Base-by-base conservation (phyloP, 2,329 filamentous ascomycete species). In the Fusarium poae region DNA sequence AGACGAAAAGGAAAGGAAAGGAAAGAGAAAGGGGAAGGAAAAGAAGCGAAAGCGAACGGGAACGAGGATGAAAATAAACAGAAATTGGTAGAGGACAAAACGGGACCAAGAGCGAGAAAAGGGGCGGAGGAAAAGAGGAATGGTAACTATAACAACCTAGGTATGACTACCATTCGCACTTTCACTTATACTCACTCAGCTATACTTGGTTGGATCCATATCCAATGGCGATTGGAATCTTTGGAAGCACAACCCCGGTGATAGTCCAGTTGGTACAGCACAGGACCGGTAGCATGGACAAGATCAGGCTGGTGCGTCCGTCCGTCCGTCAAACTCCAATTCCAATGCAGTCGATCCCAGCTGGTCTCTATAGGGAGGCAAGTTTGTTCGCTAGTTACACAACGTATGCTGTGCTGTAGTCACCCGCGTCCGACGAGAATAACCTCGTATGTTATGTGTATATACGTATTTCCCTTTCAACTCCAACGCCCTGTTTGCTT, bases 361-460 rank as follows among this genome's bases (percentile, higher is more conserved):
- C n/a, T n/a, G n/a, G 40, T 43, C 40, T 21, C 40, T 25, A 43
- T 35, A 68, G 42, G 49, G 27, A 37, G 51, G 56, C 40, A 55
- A 25, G 60, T 59, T 65, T 65, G 62, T 46, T 52, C 35, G 25
- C 55, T 18, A 34, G 68, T 78, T 62, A 74, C 75, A 78, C 75
- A 7, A 23, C 44, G 62, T 65, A 25, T 39, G 48, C 32, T 51
- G 48, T 51, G 21, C 74, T 77, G 76, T 69, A 68, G 67, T 67
- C 57, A 71, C 74, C 79, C 78, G 72, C 68, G 68, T 76, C 72
- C 74, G 71, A 77, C 77, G 76, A 77, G 71, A 76, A 78, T 70
- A 74, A 69, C 72, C 77, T 80, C 77, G 78, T 78, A 79, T 77
- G 77, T 46, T 78, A 79, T 77, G 77, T 45, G n/a, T 25, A 53